Conservation (phyloP, 345 rosid genomes). For the Syzygium oleosum region DNA sequence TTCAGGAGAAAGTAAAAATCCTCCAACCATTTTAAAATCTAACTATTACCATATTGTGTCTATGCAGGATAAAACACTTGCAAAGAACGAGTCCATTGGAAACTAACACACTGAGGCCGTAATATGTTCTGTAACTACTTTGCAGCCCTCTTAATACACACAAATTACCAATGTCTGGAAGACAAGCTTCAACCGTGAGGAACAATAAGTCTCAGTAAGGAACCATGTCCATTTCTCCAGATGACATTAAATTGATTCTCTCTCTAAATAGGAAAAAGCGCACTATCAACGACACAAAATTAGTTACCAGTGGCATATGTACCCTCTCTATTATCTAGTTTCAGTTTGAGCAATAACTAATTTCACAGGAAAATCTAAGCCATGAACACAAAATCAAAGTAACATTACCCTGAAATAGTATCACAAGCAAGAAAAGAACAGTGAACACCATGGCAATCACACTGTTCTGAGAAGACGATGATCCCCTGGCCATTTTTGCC, state of each 20-base stretch:
- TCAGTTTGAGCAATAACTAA: background rate
- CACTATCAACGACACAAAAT: background rate
- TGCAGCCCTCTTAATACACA: background rate
- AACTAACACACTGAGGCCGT: background rate
- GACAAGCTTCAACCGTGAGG: background rate
- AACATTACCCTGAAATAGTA: conserved; percentile 51
- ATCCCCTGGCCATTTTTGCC: conserved; percentile 45
- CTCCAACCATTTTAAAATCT: background rate
- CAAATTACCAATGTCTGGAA: background rate
- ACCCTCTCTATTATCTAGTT: background rate
- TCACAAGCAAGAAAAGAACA: conserved; percentile 4
- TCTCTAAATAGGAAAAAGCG: background rate
- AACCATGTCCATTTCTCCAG: background rate
- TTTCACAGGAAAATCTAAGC: background rate
- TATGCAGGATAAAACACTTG: background rate
- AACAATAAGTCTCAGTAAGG: background rate
- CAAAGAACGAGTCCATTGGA: background rate
- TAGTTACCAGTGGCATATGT: background rate
- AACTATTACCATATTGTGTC: background rate
- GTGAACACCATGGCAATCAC: conserved; percentile 35
- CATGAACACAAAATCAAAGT: background rate
- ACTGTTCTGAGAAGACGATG: conserved; percentile 47
- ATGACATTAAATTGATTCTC: background rate
- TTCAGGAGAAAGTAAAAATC: background rate
- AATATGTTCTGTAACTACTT: background rate